Base-by-base conservation (phyloP, 2,329 filamentous ascomycete genomes). In the Cladosporium sp. region DNA sequence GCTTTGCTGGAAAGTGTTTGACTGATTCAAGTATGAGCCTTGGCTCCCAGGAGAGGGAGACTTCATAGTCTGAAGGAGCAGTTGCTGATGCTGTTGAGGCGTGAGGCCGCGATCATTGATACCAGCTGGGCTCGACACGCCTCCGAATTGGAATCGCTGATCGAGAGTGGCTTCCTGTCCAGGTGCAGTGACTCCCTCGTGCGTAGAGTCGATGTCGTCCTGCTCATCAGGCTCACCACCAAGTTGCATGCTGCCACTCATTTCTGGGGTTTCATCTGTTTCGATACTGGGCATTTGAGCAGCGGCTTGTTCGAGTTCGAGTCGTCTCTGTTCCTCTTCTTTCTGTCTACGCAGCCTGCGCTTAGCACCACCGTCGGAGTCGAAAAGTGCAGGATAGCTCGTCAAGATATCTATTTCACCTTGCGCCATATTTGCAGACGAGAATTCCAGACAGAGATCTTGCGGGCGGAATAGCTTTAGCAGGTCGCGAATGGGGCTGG, bases 211-310 rank as follows among this genome's bases (percentile, higher is more conserved):
- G 39, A 65, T 81, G 81, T 47, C 72, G 61, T 70, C 69, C 6
- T 83, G 81, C 64, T 96, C 91, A 70, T 97, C 93, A 0, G 93
- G 93, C 70, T 97, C 93, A 42, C 93, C 93, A 58, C 93, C 93
- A 17, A 97, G 80, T 58, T 95, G 92, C 58, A 94, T 79, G 70
- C 93, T 97, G 13, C 89, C 90, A 64, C 89, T 89, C 60, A 68
- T 68, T 72, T 94, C 91, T 1, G 85, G 84, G 57, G 88, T 87
- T 58, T 90, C 90, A 62, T 96, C 91, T 25, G 80, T 79, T 44
- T 81, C 78, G 3, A 74, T 73, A 40, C 73, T 72, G 20, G 73
- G 67, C 15, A 76, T 73, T 22, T 78, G 76, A 17, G 56, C 47
- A 45, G 48, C 47, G 22, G 81, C 72, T 62, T 84, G 81, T 60